Conservation (phyloP, 352 stramenopile species). For the Thalassiosira exigua region DNA sequence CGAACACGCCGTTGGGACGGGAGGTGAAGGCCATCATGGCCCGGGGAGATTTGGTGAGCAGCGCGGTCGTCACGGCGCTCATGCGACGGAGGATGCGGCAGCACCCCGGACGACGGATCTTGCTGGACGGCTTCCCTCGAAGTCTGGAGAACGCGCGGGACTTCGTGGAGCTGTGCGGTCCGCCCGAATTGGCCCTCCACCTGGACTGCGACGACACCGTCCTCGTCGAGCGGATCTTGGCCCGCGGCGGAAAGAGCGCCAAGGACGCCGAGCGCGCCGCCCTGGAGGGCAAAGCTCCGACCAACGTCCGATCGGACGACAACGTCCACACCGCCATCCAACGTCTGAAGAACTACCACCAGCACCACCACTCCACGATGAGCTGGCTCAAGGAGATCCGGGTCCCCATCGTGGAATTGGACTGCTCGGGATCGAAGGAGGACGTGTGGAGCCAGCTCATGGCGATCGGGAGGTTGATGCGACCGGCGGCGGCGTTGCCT, state of each 20-base stretch:
- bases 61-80: slow-evolving; percentile 93
- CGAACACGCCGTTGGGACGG: slow-evolving; percentile 70
- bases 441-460: slow-evolving; percentile 79
- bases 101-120: slow-evolving; percentile 78
- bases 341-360: slow-evolving; percentile 92
- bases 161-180: slow-evolving; percentile 92
- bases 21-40: slow-evolving; percentile 96
- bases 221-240: slow-evolving; percentile 93
- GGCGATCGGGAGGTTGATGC: slow-evolving; percentile 79
- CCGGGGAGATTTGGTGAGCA: slow-evolving; percentile 94
- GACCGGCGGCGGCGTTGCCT: slow-evolving; percentile 63
- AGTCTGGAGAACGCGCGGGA: slow-evolving; percentile 85
- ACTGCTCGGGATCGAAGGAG: slow-evolving; percentile 74
- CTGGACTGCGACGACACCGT: slow-evolving; percentile 92
- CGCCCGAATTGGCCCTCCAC: slow-evolving; percentile 84
- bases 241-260: slow-evolving; percentile 69
- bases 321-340: slow-evolving; percentile 97
- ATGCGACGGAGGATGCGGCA: slow-evolving; percentile 93
- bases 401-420: slow-evolving; percentile 81
- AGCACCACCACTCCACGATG: slow-evolving; percentile 86
- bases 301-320: slow-evolving; percentile 91
- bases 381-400: slow-evolving; percentile 73
- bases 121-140: slow-evolving; percentile 93
- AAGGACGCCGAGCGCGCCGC: slow-evolving; percentile 26
- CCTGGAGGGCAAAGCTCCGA: slow-evolving; percentile 85